Evolutionary conservation across 306 rosid genomes (phyloP), one percentile per base, ranked within the genome.

Genomic region (Rubus idaeus): DNA sequence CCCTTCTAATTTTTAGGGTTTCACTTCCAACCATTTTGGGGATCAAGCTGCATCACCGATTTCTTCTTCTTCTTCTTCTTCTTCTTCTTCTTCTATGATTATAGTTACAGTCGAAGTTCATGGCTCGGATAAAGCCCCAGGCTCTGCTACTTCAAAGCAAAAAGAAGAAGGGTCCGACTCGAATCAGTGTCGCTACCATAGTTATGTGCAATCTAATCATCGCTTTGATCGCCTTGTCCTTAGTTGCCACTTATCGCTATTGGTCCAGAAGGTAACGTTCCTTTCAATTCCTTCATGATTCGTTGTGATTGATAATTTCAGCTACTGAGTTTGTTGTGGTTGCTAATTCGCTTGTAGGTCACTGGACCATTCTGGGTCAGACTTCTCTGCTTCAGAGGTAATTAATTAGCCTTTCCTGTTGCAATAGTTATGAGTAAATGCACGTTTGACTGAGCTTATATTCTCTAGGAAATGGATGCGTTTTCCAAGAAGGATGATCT

Each of bases 51-150:
- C 60, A 42, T 41, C 21, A 39, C 3, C 51, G 53, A 39, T 63
- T 23, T 23, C 26, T 23, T 23, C 26, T 23, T 23, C 26, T 23
- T 23, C 26, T 23, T 23, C 26, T 23, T 23, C 26, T 23, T 23
- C 26, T 23, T 23, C 26, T 23, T 23, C 26, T 23, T 23, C 20
- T 52, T 51, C 14, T 17, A 35, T 41, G 26, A 53, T 77, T 68
- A 14, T 3, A 30, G 75, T 74, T 77, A 9, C 41, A 77, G 69
- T 82, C 26, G 10, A 30, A 26, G 53, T 44, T 62, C 49, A 83
- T 83, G 86, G 86, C 84, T 26, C 79, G 86, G 62, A 79, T 83
- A 67, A 83, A 83, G 77, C 86, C 86, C 7, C 86, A 83, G 66
- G 83, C 86, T 17, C 58, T 83, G 58, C 57, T 83, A 66, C 55